A percentile compares a stretch with the other conserved stretches of the same genome.
phyloP scores from a whole-genome alignment of 1,284 basidiomycete genomes.

The Puccinia triticina region DNA sequence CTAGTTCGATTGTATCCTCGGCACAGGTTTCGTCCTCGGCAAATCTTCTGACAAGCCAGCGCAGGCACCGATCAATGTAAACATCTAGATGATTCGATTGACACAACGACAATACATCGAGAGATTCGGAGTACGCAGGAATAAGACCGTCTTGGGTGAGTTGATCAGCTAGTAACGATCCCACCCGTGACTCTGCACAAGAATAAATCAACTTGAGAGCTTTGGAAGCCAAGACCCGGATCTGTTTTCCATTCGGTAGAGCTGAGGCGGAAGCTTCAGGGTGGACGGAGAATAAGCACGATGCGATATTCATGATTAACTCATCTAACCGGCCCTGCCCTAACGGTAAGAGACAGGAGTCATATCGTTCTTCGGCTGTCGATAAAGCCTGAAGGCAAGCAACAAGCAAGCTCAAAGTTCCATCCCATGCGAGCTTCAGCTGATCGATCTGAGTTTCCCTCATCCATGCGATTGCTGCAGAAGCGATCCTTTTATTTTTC shows the following conservation, averaged over 20 bases:
- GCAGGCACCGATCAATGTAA: constrained; percentile 42
- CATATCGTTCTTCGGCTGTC: constrained; percentile 6
- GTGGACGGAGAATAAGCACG: constrained; percentile 12
- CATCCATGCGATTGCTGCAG: constrained; percentile 21
- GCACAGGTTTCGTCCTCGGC: constrained; percentile 35
- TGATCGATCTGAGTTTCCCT: not conserved
- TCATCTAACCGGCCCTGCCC: constrained; percentile 23
- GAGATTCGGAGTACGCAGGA: constrained; percentile 34
- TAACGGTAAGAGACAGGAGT: constrained; percentile 15
- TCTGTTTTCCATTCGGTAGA: not conserved
- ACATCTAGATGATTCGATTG: constrained; percentile 23
- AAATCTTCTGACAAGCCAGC: constrained; percentile 50
- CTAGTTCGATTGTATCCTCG: constrained; percentile 29
- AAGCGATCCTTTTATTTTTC: constrained; percentile 19
- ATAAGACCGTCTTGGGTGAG: not conserved
- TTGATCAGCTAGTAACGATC: constrained; percentile 24
- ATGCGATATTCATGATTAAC: constrained; percentile 18
- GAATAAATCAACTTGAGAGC: constrained; percentile 21
- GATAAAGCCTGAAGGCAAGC: constrained; percentile 42
- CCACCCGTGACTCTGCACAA: constrained; percentile 9
- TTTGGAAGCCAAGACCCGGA: constrained; percentile 12
- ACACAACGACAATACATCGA: constrained; percentile 15
- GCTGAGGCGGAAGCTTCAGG: not conserved
- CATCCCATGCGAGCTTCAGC: constrained; percentile 35
- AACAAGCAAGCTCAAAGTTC: constrained; percentile 30